These are phyloP conservation scores for Dioszegia hungarica DNA, from an alignment of 768 basidiomycete genomes.

Conservation along the genomic window DNA sequence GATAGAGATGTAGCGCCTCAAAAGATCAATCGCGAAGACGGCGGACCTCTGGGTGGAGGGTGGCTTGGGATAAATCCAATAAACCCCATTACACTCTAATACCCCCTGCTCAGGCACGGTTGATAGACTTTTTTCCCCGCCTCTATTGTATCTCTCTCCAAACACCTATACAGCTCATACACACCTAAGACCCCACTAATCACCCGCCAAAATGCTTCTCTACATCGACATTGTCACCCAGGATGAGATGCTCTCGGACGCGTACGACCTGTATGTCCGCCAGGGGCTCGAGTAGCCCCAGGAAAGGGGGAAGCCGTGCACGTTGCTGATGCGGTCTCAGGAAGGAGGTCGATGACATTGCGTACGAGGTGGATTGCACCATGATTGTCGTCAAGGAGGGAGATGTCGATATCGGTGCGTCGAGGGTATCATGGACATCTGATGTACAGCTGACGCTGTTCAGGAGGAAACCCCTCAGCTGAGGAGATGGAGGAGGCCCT, in stretches of 20 bases:
- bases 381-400: conserved; percentile 67
- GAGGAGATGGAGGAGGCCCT: conserved; percentile 78
- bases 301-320: no score
- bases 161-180: background rate
- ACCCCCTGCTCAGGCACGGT: no score
- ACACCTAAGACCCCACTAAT: no score
- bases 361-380: conserved; percentile 80
- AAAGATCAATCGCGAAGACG: no score
- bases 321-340: conserved; percentile 52
- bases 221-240: conserved; percentile 57
- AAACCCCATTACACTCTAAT: no score
- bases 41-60: no score
- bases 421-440: background rate
- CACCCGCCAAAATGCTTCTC: no score
- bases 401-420: conserved; percentile 79
- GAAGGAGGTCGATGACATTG: conserved; percentile 70
- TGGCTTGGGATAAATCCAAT: no score
- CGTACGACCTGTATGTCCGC: conserved; percentile 69
- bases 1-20: no score
- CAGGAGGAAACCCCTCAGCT: conserved; percentile 87
- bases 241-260: conserved; percentile 94
- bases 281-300: no score
- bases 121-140: background rate
- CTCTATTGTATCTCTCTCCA: background rate
- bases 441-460: background rate